Percentiles rank a stretch among this genome's conserved stretches.
Evolutionary conservation across 306 rosid genomes (phyloP).

Genomic region (Trichosanthes cucumerina): DNA sequence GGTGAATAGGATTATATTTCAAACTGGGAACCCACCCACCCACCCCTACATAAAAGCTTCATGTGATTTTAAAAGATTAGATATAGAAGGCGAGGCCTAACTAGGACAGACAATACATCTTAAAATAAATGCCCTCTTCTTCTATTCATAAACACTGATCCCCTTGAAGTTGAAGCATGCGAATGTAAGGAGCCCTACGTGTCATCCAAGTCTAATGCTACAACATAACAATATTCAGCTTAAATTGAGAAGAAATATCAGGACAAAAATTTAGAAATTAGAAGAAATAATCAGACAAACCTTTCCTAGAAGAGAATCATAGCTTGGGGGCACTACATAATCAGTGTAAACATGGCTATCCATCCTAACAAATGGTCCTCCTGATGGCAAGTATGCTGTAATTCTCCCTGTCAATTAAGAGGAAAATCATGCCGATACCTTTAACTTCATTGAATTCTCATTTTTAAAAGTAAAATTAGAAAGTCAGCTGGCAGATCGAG

Average conservation of each 20-base stretch:
- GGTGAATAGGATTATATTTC: not conserved
- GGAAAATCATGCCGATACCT: not conserved
- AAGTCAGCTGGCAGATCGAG: not conserved
- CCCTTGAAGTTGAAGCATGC: not conserved
- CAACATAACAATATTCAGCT: not conserved
- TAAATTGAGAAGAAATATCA: not conserved
- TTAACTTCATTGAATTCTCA: not conserved
- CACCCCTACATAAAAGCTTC: not conserved
- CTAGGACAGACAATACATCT: not conserved
- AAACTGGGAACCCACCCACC: not conserved
- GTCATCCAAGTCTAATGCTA: not conserved
- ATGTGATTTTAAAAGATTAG: not conserved
- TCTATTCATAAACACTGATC: not conserved
- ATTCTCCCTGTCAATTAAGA: conserved; percentile 66
- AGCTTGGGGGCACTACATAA: conserved; percentile 98
- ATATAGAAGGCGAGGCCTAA: not conserved
- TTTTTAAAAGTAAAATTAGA: not conserved
- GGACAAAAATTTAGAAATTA: conserved; percentile 7
- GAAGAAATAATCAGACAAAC: conserved; percentile 17
- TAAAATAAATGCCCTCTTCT: not conserved
- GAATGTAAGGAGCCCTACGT: not conserved
- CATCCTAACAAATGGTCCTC: conserved; percentile 99
- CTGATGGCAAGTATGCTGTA: conserved; percentile 89
- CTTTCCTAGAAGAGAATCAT: conserved; percentile 97
- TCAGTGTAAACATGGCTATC: conserved; percentile 95